Percentiles rank a stretch among this genome's conserved stretches.
Conservation (phyloP, 306 rosid genomes). For the Quercus glauca region DNA sequence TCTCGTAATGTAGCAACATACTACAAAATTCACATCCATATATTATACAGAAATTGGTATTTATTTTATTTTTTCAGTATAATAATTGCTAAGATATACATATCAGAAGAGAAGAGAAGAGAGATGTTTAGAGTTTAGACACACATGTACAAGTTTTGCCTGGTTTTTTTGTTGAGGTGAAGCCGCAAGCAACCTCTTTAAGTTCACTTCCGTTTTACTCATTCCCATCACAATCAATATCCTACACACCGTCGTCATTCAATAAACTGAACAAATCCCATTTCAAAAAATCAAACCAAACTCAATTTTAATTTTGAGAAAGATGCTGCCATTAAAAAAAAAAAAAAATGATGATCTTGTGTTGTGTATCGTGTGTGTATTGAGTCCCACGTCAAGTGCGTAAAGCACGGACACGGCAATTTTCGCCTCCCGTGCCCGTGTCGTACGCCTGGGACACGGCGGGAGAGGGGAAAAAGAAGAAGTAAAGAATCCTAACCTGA, state of each 20-base stretch:
- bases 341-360: too few relatives aligned
- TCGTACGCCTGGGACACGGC: too few relatives aligned
- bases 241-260: constrained; percentile 19
- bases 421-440: too few relatives aligned
- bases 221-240: constrained; percentile 46
- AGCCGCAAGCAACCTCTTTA: constrained; percentile 79
- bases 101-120: too few relatives aligned
- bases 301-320: too few relatives aligned
- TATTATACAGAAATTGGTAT: constrained; percentile 4
- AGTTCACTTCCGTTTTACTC: constrained; percentile 81
- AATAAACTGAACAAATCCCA: neutral
- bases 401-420: too few relatives aligned
- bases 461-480: too few relatives aligned
- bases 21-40: constrained; percentile 36
- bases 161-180: constrained; percentile 84
- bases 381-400: too few relatives aligned
- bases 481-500: too few relatives aligned
- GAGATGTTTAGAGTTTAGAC: neutral
- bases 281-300: neutral
- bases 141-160: constrained; percentile 80
- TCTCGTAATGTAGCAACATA: constrained; percentile 89
- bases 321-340: too few relatives aligned
- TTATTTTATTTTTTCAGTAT: too few relatives aligned
- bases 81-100: neutral
- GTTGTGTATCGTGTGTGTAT: too few relatives aligned